Base-by-base conservation (phyloP, 768 basidiomycete genomes). In the Rubroboletus pulcherrimus region DNA sequence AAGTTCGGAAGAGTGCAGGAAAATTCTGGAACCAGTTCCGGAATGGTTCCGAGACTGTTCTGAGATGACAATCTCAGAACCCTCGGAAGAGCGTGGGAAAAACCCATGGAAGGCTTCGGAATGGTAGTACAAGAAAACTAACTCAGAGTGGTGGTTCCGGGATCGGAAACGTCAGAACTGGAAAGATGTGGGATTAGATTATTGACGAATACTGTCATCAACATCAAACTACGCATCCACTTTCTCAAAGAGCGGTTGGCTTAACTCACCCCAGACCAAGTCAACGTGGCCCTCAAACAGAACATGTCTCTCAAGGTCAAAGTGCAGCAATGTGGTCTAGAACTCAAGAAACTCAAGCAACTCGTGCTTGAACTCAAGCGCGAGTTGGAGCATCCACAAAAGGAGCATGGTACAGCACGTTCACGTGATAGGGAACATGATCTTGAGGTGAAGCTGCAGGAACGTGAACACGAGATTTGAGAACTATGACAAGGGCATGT, bases 271-370 rank as follows among this genome's bases (percentile, higher is more conserved):
- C 93, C 93, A 0, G 93, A 96, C 69, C 89, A 97, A 66, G 89
- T 95, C 69, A 89, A 97, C 65, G 88, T 89, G 5, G 90, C 89
- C 5, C 81, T 93, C 54, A 92, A 94, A 63, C 92, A 96, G 72
- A 96, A 96, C 64, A 91, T 93, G 66, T 87, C 86, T 60, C 85
- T 96, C 66, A 96, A 96, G 73, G 87, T 94, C 62, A 91, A 94
- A 69, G 90, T 93, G 1, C 89, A 93, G 62, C 86, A 92, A 65
- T 84, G 91, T 2, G 87, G 90, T 12, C 84, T 91, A 75, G 94
- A 96, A 73, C 81, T 93, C 66, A 96, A 96, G 79, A 91, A 90
- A 69, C 78, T 92, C 57, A 92, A 92, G 72, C 95, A 96, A 67
- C 83, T 93, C 31, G 81, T 95, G 1, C 75, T 91, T 10, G 90